Conservation (phyloP, 139 green algal genomes). For the Chlorella sp. region DNA sequence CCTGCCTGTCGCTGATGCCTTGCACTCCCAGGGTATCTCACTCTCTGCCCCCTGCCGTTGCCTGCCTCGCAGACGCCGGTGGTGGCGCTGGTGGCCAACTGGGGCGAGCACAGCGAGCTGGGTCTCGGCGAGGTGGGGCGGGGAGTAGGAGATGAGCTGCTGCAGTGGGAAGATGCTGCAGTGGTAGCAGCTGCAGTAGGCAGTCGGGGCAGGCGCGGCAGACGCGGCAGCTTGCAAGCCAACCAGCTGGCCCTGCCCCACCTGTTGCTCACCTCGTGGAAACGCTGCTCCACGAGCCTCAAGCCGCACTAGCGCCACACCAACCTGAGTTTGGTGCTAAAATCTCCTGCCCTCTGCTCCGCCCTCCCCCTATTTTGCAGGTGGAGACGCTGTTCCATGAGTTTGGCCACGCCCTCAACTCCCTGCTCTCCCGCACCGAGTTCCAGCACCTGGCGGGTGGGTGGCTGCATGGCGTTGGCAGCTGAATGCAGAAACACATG, state of each 20-base stretch:
- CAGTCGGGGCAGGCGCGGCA: too few species aligned
- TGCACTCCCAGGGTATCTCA: background rate
- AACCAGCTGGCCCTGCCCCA: too few species aligned
- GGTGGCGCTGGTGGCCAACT: slow-evolving; percentile 82
- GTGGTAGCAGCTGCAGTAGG: too few species aligned
- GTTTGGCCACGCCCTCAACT: slow-evolving; percentile 92
- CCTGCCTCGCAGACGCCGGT: slow-evolving; percentile 50
- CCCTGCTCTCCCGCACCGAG: slow-evolving; percentile 80
- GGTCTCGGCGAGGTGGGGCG: slow-evolving; percentile 20
- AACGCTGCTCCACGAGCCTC: background rate
- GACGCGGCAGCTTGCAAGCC: too few species aligned
- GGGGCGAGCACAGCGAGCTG: slow-evolving; percentile 34
- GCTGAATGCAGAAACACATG: background rate
- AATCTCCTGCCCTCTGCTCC: too few species aligned
- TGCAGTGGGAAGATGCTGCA: background rate
- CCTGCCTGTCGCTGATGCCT: too few species aligned
- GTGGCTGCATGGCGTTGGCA: background rate
- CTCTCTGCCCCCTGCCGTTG: background rate
- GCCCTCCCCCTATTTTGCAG: background rate
- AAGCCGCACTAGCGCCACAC: too few species aligned
- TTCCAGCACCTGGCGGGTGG: slow-evolving; percentile 90
- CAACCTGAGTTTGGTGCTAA: too few species aligned
- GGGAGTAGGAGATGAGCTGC: too few species aligned
- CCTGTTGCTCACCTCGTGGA: background rate
- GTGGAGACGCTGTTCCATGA: slow-evolving; percentile 92